Evolutionary conservation across 208 protist species (phyloP), one percentile per base, ranked within the genome.

Genomic region (Acanthamoeba triangularis): DNA sequence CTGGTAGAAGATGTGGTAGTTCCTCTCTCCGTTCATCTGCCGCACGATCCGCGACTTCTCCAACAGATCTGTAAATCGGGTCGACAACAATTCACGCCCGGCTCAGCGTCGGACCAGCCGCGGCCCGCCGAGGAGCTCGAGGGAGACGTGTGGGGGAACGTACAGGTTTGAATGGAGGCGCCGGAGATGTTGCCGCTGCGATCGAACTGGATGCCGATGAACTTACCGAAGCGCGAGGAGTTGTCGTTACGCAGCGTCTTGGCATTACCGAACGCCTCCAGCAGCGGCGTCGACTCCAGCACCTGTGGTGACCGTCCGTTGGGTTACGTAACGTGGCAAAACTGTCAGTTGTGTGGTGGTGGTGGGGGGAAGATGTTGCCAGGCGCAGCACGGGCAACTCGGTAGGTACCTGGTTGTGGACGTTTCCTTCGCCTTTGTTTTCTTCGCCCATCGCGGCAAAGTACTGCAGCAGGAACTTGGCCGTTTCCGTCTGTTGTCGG

Each of bases 381-480:
- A 41, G 3, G 37, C 37, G 1, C 37, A 41, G 37, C 37, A 3
- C 37, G 37, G 37, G 37, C 37, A 41, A 41, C 37, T 41, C 37
- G 3, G 37, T 65, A 41, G 37, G 61, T 92, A 92, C 90, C 67
- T 94, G 90, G 47, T 94, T 74, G 67, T 94, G 90, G 7, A 94
- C 90, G 33, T 94, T 82, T 13, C 90, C 90, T 61, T 94, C 65
- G 10, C 59, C 69, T 23, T 84, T 67, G 63, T 78, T 56, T 13
- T 94, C 90, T 59, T 96, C 85, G 33, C 96, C 96, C 87, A 97
- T 95, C 2, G 90, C 88, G 4, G 97, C 96, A 35, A 98, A 94
- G 65, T 98, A 98, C 87, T 97, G 97, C 44, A 98, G 90, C 18
- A 98, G 74, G 41, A 97, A 97, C 95, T 98, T 98, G 13, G 96